These are phyloP conservation scores for Collybia sp. DNA, from an alignment of 768 basidiomycete genomes.

Conservation along the genomic window DNA sequence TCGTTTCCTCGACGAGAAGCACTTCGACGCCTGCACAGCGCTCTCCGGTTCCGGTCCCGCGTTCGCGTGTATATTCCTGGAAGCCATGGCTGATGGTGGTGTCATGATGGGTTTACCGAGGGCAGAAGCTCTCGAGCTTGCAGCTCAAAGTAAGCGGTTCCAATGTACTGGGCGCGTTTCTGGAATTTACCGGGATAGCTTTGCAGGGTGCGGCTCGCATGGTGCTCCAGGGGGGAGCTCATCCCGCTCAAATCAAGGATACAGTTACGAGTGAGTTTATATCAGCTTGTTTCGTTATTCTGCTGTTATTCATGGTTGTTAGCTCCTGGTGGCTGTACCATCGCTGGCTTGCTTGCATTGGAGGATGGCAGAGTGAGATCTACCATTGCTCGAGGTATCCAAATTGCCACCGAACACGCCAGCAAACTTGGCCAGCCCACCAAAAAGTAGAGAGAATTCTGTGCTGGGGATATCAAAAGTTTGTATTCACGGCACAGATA, in stretches of 20 bases:
- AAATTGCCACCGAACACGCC: conserved; percentile 88
- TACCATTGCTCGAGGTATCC: conserved; percentile 92
- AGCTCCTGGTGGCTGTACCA: conserved; percentile 99
- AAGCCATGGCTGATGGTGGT: conserved; percentile 98
- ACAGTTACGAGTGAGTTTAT: conserved; percentile 83
- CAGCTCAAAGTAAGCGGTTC: conserved; percentile 76
- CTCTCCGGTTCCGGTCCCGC: conserved; percentile 95
- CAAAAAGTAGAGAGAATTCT: conserved; percentile 26
- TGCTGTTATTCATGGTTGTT: background rate
- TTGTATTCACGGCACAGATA: too few species aligned
- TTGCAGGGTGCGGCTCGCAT: conserved; percentile 96
- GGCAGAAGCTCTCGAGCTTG: conserved; percentile 89
- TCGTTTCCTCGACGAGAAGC: conserved; percentile 95
- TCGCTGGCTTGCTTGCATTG: conserved; percentile 91
- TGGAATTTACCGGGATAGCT: conserved; percentile 41
- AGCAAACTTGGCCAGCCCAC: conserved; percentile 77
- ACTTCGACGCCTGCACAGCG: conserved; percentile 98
- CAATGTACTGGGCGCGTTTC: background rate
- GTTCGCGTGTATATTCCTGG: conserved; percentile 93
- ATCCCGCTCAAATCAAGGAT: conserved; percentile 96
- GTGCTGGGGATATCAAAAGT: too few species aligned
- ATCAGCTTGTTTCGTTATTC: background rate
- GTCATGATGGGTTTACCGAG: conserved; percentile 99
- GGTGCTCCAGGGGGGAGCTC: conserved; percentile 83
- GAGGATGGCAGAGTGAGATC: conserved; percentile 93